phyloP scores from a whole-genome alignment of 2,329 filamentous ascomycete species.

The Cladorrhinum sp. region DNA sequence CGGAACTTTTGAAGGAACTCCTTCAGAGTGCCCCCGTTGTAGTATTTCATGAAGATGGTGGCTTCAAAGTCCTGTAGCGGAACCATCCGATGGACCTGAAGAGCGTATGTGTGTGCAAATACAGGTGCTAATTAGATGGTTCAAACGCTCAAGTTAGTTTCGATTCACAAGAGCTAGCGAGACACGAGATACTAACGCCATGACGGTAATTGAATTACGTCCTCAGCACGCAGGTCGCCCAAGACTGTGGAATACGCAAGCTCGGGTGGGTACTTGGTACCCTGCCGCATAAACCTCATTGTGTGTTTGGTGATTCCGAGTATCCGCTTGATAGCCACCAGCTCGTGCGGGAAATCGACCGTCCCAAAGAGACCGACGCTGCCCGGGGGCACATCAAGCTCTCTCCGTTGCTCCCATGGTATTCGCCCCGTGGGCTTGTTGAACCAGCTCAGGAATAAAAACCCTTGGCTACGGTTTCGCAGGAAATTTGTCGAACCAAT shows the following conservation, averaged over 20 bases:
- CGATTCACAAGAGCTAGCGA: too few relatives aligned
- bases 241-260: slow-evolving; percentile 11
- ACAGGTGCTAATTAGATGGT: neutral
- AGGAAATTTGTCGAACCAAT: neutral
- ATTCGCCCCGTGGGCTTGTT: neutral
- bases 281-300: neutral
- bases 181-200: too few relatives aligned
- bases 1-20: slow-evolving; percentile 1
- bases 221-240: too few relatives aligned
- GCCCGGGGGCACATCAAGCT: neutral
- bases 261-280: slow-evolving; percentile 8
- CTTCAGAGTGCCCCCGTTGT: slow-evolving; percentile 15
- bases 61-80: neutral
- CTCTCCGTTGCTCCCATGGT: neutral
- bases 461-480: neutral
- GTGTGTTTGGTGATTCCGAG: neutral
- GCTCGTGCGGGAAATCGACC: slow-evolving; percentile 12
- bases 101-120: neutral
- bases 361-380: slow-evolving; percentile 13
- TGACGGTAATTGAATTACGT: too few relatives aligned
- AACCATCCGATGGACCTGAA: neutral
- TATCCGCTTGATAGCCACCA: slow-evolving; percentile 18
- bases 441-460: neutral
- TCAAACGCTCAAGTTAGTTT: too few relatives aligned
- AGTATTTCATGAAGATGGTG: slow-evolving; percentile 20